Base-by-base conservation (phyloP, 352 stramenopile species). In the Phytopythium litorale region DNA sequence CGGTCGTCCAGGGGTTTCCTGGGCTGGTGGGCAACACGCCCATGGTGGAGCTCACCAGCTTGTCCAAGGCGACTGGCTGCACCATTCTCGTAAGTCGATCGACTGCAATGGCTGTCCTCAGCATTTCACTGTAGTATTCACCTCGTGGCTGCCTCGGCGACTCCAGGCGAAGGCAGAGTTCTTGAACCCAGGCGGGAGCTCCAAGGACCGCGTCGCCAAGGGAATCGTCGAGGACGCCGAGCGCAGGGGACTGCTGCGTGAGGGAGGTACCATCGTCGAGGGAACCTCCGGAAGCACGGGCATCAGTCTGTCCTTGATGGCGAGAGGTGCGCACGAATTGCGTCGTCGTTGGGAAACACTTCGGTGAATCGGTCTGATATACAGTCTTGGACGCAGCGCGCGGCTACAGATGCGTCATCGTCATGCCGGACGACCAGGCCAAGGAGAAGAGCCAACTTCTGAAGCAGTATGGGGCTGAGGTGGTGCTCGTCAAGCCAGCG, bases 371-470 rank as follows among this genome's bases (percentile, higher is more conserved):
- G 7, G 15, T 2, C 16, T n/a, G 8, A 11, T 13, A 2, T 1
- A 18, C 18, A n/a, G 7, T 60, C 15, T 15, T 38, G 15, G 3
- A 28, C 4, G 8, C 51, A 94, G 81, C 96, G n/a, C 84, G 91
- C 48, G 94, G 95, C 40, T 98, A 99, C 73, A 84, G 83, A 25
- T 97, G 94, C 57, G 72, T 98, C 16, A 98, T 99, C 45, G 94
- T 99, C 21, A 97, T 99, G 89, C 97, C 97, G 12, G 97, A 99
- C 67, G 97, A 99, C 70, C 92, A 98, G 73, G 93, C 95, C 2
- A 90, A 89, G 50, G 96, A 99, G 73, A 98, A 97, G 60, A 82
- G 75, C 40, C 67, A 89, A 46, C 65, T 95, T 5, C 66, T 97
- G 46, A 62, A 87, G 52, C 75, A 90, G 56, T 91, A 96, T 60